Percentiles rank a stretch among this genome's conserved stretches.
These are phyloP conservation scores for Aspergillus sp. DNA, from an alignment of 2,329 filamentous ascomycete genomes.

Conservation along the genomic window DNA sequence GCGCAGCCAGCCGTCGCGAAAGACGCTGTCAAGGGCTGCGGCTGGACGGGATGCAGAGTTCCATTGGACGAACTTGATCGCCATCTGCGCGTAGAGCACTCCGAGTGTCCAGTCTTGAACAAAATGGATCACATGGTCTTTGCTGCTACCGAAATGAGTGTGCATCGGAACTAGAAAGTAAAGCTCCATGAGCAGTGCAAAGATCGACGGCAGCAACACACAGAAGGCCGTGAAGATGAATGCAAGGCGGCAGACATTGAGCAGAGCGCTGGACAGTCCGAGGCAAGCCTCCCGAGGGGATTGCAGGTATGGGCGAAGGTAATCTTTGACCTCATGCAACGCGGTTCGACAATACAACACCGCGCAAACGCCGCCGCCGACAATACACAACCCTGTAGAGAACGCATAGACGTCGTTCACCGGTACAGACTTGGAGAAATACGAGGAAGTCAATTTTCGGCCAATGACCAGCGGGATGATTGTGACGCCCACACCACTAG, in stretches of 20 bases:
- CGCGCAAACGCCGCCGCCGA: constrained; percentile 60
- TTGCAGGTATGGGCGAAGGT: constrained; percentile 18
- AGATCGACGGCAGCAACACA: constrained; percentile 70
- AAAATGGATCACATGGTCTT: constrained; percentile 54
- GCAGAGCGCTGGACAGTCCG: constrained; percentile 8
- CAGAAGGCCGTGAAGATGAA: constrained; percentile 71
- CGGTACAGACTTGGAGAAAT: constrained; percentile 61
- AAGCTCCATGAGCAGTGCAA: constrained; percentile 72
- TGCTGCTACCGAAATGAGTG: constrained; percentile 52
- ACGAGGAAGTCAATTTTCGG: constrained; percentile 61
- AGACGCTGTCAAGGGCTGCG: constrained; percentile 62
- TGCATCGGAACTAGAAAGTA: constrained; percentile 83
- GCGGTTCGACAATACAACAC: constrained; percentile 39
- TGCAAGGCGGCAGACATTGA: constrained; percentile 43
- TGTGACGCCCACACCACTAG: constrained; percentile 75
- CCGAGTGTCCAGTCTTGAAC: constrained; percentile 93
- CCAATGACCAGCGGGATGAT: constrained; percentile 81
- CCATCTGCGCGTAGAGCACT: constrained; percentile 78
- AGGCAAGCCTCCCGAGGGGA: constrained; percentile 21
- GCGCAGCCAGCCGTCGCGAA: constrained; percentile 64
- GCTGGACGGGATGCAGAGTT: constrained; percentile 63
- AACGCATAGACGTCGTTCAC: constrained; percentile 97
- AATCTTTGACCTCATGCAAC: constrained; percentile 14
- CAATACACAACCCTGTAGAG: constrained; percentile 74
- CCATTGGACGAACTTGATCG: constrained; percentile 57